Base-by-base conservation (phyloP, 371 early-diverging fungal genomes). In the Mortierella sp. region DNA sequence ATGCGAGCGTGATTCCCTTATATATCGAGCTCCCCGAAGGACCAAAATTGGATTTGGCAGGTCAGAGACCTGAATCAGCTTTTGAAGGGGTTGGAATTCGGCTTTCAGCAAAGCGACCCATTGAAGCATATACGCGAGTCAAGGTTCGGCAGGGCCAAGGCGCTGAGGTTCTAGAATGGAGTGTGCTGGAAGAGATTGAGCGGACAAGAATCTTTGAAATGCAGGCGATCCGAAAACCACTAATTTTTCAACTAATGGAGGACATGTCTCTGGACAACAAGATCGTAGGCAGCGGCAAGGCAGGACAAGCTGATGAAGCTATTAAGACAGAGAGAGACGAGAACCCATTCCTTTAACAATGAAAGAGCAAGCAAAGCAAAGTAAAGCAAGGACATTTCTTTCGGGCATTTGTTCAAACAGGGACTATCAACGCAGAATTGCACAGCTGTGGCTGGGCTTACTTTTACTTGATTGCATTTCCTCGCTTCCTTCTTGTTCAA, bases 191-290 rank as follows among this genome's bases (percentile, higher is more conserved):
- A 22, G 68, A 71, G 40, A 55, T 76, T 47, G 64, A 72, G 64
- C 58, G 68, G 61, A 76, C 64, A 9, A 58, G 68, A 59, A 9
- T 72, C 17, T 76, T 76, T 56, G 72, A 71, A 64, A 76, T 72
- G 68, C 72, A 68, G 51, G 72, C 72, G 49, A 71, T 72, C 35
- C 77, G 72, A 8, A 63, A 60, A 55, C 77, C 77, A 10, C 28
- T 43, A 29, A 72, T 76, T 47, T 35, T 53, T 3, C 43, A 72
- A 17, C 40, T 71, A 34, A 54, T 76, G 64, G 54, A 43, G 2
- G 47, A 22, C 13, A 49, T 66, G 66, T 61, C 70, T 2, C 57
- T 75, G 40, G 45, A 23, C 15, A 35, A 35, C 26, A 34, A 49
- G 10, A 31, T 28, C 5, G 67, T 40, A 19, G 40, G 49, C 23